Conservation (phyloP, 2,329 filamentous ascomycete genomes). For the Aspergillus japonicus region DNA sequence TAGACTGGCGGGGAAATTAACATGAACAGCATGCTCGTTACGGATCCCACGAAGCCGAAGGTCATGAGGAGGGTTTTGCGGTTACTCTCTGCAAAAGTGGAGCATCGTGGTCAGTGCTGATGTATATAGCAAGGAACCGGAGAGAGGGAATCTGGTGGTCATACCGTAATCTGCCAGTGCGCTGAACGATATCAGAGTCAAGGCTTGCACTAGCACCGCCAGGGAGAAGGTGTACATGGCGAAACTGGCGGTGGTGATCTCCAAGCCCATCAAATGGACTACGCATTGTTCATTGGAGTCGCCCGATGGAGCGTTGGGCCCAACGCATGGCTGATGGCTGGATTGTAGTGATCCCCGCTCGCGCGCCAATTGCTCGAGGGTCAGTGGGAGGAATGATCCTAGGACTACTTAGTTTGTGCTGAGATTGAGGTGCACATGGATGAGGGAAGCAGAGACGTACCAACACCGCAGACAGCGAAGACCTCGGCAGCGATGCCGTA, state of each 20-base stretch:
- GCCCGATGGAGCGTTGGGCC: slow-evolving; percentile 26
- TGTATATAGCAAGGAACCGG: neutral
- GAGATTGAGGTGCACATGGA: neutral
- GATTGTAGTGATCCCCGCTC: slow-evolving; percentile 79
- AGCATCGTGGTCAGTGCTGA: neutral
- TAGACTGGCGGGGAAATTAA: slow-evolving; percentile 74
- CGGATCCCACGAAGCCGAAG: slow-evolving; percentile 76
- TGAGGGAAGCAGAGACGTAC: slow-evolving; percentile 35
- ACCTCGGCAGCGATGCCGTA: slow-evolving; percentile 95
- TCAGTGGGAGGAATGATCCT: slow-evolving; percentile 90
- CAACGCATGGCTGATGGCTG: slow-evolving; percentile 32
- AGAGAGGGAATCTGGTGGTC: neutral
- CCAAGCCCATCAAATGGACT: slow-evolving; percentile 31
- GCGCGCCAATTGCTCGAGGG: slow-evolving; percentile 85
- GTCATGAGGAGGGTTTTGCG: slow-evolving; percentile 77
- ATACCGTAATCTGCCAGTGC: slow-evolving; percentile 73
- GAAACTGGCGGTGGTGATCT: slow-evolving; percentile 41
- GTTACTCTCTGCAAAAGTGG: slow-evolving; percentile 42
- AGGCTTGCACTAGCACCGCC: slow-evolving; percentile 79
- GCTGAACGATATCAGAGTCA: slow-evolving; percentile 72
- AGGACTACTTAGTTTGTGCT: neutral
- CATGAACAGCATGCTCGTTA: slow-evolving; percentile 82
- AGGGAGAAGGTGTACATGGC: slow-evolving; percentile 73
- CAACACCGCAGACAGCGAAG: slow-evolving; percentile 82
- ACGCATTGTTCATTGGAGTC: slow-evolving; percentile 33